These are phyloP conservation scores for Dipteronia dyeriana DNA, from an alignment of 345 rosid species.

Conservation along the genomic window DNA sequence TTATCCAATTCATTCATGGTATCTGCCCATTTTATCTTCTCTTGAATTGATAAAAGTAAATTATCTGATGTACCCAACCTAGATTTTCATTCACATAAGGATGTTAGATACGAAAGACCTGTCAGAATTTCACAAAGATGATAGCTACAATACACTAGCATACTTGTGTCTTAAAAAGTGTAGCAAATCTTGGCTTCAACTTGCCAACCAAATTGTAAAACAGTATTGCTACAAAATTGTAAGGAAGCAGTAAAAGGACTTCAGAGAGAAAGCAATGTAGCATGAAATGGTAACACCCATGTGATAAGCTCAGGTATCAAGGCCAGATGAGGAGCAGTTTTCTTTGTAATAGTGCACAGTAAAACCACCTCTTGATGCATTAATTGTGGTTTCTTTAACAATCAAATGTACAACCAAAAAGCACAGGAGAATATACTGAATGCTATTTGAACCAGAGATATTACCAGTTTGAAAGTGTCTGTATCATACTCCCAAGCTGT, in stretches of 20 bases:
- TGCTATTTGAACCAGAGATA: conserved; percentile 12
- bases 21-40: conserved; percentile 99
- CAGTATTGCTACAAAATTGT: background rate
- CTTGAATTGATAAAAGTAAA: conserved; percentile 84
- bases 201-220: conserved; percentile 3
- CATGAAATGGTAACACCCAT: background rate
- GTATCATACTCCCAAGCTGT: conserved; percentile 80
- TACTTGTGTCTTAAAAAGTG: background rate
- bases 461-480: conserved; percentile 89
- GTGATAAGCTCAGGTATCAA: background rate
- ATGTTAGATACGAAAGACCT: background rate
- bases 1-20: conserved; percentile 85
- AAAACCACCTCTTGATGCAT: background rate
- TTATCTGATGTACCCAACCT: conserved; percentile 91
- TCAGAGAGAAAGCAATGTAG: background rate
- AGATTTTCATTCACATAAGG: conserved; percentile 22
- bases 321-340: background rate
- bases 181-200: background rate
- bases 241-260: background rate
- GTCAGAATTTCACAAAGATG: conserved; percentile 3
- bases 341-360: background rate
- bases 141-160: background rate
- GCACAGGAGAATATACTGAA: background rate
- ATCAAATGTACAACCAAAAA: background rate
- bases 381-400: background rate